Conservation (phyloP, 805 yeast genomes). For the Starmerella potacharoeniae region DNA sequence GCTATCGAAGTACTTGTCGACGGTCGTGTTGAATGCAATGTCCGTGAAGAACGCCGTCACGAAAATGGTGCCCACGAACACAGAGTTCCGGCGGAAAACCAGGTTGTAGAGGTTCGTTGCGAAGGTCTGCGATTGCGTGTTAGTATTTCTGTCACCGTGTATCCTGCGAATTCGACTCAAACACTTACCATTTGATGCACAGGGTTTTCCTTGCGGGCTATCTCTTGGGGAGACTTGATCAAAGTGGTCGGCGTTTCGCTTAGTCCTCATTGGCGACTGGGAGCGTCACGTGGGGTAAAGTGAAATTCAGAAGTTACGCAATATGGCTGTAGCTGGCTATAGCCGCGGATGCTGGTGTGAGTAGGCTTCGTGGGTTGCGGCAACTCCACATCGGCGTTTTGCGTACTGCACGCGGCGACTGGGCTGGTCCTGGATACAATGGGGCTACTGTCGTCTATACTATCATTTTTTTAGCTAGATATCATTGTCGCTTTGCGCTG, state of each 20-base stretch:
- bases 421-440: too few species aligned
- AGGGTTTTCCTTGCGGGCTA: background rate
- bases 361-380: background rate
- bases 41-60: slow-evolving; percentile 73
- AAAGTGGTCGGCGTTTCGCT: slow-evolving; percentile 7
- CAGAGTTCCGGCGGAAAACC: slow-evolving; percentile 80
- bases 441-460: too few species aligned
- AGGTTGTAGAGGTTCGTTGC: slow-evolving; percentile 48
- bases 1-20: slow-evolving; percentile 30
- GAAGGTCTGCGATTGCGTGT: slow-evolving; percentile 21
- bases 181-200: slow-evolving; percentile 2
- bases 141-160: background rate
- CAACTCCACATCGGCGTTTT: background rate
- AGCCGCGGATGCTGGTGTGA: too few species aligned
- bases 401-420: background rate
- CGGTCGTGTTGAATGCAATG: slow-evolving; percentile 29
- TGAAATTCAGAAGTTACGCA: too few species aligned
- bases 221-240: background rate
- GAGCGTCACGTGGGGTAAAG: background rate
- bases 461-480: too few species aligned
- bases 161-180: background rate
- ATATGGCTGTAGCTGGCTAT: too few species aligned
- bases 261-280: slow-evolving; percentile 19
- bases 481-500: slow-evolving; percentile 1
- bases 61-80: slow-evolving; percentile 72